These are phyloP conservation scores for Yarrowia sp. DNA, from an alignment of 805 yeast genomes.

Conservation along the genomic window DNA sequence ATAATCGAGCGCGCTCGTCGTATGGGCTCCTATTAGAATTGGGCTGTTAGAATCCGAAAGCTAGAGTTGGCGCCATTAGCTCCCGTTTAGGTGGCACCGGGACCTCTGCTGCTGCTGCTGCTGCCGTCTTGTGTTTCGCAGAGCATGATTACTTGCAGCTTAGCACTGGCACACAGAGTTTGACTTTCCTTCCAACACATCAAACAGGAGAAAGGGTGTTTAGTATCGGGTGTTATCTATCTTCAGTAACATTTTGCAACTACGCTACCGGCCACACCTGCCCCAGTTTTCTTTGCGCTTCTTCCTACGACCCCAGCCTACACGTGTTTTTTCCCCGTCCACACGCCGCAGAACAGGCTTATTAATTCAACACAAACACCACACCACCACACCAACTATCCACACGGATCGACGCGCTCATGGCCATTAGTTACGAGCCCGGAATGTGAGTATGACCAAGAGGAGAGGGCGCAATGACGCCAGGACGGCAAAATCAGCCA, in stretches of 20 bases:
- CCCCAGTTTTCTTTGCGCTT: not conserved
- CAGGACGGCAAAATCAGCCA: too few relatives aligned
- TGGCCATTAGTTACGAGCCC: conserved; percentile 47
- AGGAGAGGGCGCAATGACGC: not conserved
- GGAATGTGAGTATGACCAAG: conserved; percentile 49
- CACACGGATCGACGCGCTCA: conserved; percentile 29
- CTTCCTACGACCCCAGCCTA: not conserved
- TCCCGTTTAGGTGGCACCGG: not conserved
- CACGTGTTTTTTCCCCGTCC: not conserved
- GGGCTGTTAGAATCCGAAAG: not conserved
- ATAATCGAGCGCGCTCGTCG: not conserved
- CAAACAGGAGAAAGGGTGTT: conserved; percentile 16
- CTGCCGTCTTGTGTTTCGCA: not conserved
- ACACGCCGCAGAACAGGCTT: not conserved
- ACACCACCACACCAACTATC: not conserved
- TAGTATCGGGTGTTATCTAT: conserved; percentile 3
- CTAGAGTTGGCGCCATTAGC: not conserved
- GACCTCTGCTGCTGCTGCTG: not conserved
- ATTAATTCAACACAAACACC: not conserved
- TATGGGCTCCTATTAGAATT: not conserved
- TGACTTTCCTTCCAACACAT: conserved; percentile 24
- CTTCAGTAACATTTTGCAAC: not conserved
- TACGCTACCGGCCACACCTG: not conserved
- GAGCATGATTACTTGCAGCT: not conserved
- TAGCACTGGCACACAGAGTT: conserved; percentile 1